Percentiles rank a stretch among this genome's conserved stretches.
phyloP scores from a whole-genome alignment of 2,329 filamentous ascomycete species.

The Phaeosphaeriaceae sp. region DNA sequence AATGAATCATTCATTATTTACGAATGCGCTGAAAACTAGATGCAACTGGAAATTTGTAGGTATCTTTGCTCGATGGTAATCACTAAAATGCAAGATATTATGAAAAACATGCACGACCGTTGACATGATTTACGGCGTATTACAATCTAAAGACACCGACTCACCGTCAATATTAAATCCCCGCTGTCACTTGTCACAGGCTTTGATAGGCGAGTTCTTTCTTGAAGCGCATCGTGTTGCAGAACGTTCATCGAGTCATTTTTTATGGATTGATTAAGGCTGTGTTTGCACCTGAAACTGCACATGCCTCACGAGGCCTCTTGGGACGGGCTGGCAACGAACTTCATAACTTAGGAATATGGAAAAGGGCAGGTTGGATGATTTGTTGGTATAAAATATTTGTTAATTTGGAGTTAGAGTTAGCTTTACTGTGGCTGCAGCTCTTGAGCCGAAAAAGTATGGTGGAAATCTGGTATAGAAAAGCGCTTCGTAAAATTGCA shows the following conservation, averaged over 20 bases:
- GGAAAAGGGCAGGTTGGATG: not conserved
- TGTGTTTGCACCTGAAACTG: slow-evolving; percentile 2
- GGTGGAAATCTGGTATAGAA: too few relatives aligned
- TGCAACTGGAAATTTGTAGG: too few relatives aligned
- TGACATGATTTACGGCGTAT: too few relatives aligned
- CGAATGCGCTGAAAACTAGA: too few relatives aligned
- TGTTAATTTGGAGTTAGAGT: not conserved
- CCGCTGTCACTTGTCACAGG: too few relatives aligned
- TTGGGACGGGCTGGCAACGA: not conserved
- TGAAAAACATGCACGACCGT: too few relatives aligned
- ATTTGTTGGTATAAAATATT: not conserved
- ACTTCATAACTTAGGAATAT: not conserved
- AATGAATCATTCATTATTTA: too few relatives aligned
- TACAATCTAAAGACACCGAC: not conserved
- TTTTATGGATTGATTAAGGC: not conserved
- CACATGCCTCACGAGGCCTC: not conserved
- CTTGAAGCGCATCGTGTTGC: slow-evolving; percentile 8
- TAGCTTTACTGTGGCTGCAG: too few relatives aligned
- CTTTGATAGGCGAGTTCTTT: not conserved
- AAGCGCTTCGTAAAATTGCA: too few relatives aligned
- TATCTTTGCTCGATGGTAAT: too few relatives aligned
- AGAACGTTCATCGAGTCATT: not conserved
- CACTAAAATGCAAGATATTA: too few relatives aligned
- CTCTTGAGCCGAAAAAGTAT: too few relatives aligned
- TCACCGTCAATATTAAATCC: not conserved